Conservation (phyloP, 2,329 filamentous ascomycete species). For the Verticillium zaregamsianum region DNA sequence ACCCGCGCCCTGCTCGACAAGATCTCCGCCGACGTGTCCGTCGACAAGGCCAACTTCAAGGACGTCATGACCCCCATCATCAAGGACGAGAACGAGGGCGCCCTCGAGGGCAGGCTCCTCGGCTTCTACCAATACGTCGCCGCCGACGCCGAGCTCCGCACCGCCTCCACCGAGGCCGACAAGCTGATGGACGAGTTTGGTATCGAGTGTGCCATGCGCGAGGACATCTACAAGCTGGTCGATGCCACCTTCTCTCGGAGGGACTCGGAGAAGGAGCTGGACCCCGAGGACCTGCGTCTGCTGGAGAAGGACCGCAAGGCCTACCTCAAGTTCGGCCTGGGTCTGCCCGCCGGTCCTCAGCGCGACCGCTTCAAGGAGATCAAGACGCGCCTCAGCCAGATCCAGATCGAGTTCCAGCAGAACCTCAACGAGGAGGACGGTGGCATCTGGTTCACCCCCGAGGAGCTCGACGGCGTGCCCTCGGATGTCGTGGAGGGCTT, state of each 20-base stretch:
- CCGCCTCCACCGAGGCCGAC: slow-evolving; percentile 73
- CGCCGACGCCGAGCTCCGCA: slow-evolving; percentile 60
- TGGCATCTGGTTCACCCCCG: slow-evolving; percentile 71
- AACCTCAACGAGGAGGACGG: slow-evolving; percentile 79
- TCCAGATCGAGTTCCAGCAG: slow-evolving; percentile 73
- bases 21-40: slow-evolving; percentile 58
- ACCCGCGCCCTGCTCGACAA: slow-evolving; percentile 63
- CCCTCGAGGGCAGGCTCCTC: slow-evolving; percentile 60
- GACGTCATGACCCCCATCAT: slow-evolving; percentile 64
- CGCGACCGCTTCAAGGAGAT: slow-evolving; percentile 82
- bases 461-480: slow-evolving; percentile 73
- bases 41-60: slow-evolving; percentile 47
- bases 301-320: slow-evolving; percentile 74
- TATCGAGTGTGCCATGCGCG: slow-evolving; percentile 76
- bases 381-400: slow-evolving; percentile 72
- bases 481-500: slow-evolving; percentile 62
- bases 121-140: slow-evolving; percentile 81
- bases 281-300: slow-evolving; percentile 66
- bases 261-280: slow-evolving; percentile 49
- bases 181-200: slow-evolving; percentile 71
- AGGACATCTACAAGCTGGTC: slow-evolving; percentile 70
- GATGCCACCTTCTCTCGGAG: slow-evolving; percentile 52
- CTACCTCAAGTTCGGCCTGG: slow-evolving; percentile 73
- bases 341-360: slow-evolving; percentile 64
- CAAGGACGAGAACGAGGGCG: slow-evolving; percentile 63